Conservation (phyloP, 2,329 filamentous ascomycete species). For the Aspergillus pseudoterreus region DNA sequence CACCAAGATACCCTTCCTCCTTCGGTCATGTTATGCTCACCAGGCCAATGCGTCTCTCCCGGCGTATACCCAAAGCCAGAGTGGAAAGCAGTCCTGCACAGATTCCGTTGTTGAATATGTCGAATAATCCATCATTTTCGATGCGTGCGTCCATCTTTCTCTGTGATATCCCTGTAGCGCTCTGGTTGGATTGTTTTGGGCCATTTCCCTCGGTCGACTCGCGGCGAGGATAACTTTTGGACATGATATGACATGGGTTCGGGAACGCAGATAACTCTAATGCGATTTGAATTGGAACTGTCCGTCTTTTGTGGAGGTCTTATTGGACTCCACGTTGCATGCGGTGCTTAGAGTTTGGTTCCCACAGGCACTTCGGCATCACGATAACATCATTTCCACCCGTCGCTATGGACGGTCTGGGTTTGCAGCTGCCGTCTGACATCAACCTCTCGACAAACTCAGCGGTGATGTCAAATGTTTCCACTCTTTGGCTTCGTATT, state of each 20-base stretch:
- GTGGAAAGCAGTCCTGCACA: background rate
- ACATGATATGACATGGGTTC: too few relatives aligned
- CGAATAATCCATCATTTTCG: background rate
- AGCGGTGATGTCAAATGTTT: too few relatives aligned
- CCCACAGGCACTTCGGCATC: background rate
- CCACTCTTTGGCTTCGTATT: too few relatives aligned
- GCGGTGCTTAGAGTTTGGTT: background rate
- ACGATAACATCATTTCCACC: background rate
- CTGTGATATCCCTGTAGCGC: background rate
- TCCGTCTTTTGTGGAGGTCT: background rate
- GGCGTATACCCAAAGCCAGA: constrained; percentile 2
- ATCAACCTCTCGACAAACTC: too few relatives aligned
- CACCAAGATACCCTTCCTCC: constrained; percentile 5
- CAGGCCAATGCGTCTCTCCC: constrained; percentile 11
- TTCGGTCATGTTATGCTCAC: constrained; percentile 13
- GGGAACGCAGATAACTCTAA: too few relatives aligned
- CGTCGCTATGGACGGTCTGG: too few relatives aligned
- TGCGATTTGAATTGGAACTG: too few relatives aligned
- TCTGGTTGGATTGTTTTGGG: too few relatives aligned
- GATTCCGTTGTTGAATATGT: background rate
- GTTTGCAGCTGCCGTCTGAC: too few relatives aligned
- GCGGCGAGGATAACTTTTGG: too few relatives aligned
- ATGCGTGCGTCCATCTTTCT: background rate
- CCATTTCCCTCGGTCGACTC: too few relatives aligned
- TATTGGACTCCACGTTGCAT: background rate